Evolutionary conservation across 345 rosid species (phyloP).

Genomic region (Moricandia moricandioides): DNA sequence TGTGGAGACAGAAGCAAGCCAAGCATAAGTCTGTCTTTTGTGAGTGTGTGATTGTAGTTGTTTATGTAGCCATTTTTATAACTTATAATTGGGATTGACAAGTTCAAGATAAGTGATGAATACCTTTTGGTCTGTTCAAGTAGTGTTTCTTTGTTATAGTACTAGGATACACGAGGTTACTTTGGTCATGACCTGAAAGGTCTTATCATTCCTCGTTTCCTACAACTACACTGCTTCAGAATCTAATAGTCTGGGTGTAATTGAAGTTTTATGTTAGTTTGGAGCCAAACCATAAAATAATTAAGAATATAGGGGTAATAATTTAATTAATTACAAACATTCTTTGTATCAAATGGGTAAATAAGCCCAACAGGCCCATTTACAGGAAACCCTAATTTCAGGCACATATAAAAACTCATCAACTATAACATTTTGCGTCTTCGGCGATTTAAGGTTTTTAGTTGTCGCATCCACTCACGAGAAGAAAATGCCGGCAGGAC

Average conservation of each 20-base stretch:
- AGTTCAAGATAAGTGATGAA: slow-evolving; percentile 8
- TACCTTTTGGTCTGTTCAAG: background rate
- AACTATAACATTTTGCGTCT: background rate
- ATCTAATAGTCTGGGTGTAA: background rate
- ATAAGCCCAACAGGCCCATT: background rate
- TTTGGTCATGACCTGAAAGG: background rate
- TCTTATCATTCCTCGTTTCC: background rate
- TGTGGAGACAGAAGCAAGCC: slow-evolving; percentile 41
- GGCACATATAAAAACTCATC: background rate
- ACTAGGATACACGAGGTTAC: background rate
- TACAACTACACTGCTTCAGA: no score
- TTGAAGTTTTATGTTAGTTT: background rate
- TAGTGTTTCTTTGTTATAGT: background rate
- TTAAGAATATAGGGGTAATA: background rate
- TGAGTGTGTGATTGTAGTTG: slow-evolving; percentile 15
- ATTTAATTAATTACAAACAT: background rate
- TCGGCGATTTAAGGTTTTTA: background rate
- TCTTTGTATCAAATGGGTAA: background rate
- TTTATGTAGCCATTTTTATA: slow-evolving; percentile 26
- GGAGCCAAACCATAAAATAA: background rate
- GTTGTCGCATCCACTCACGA: background rate
- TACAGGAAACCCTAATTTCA: background rate
- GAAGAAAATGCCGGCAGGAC: slow-evolving; percentile 58
- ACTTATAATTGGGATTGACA: background rate
- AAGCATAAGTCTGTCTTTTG: slow-evolving; percentile 18